Evolutionary conservation across 306 rosid genomes (phyloP).

Genomic region (Amphicarpaea edgeworthii): DNA sequence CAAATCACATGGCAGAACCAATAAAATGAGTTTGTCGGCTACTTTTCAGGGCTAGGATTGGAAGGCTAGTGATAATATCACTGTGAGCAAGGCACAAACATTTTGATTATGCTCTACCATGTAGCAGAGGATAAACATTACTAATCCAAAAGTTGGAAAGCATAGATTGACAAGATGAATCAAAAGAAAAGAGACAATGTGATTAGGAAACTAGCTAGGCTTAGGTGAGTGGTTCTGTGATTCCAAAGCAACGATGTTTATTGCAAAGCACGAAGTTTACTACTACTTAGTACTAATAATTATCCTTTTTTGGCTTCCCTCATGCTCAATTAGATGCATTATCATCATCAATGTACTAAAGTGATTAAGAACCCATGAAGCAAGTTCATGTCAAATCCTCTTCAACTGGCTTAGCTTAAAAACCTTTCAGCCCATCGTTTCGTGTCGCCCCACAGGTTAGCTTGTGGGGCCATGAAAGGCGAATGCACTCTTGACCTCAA

Average conservation of each 20-base stretch:
- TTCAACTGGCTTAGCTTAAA: slow-evolving; percentile 60
- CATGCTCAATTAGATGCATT: slow-evolving; percentile 47
- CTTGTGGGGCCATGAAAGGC: slow-evolving; percentile 65
- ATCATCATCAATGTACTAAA: slow-evolving; percentile 30
- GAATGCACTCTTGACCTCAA: slow-evolving; percentile 81
- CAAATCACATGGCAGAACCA: slow-evolving; percentile 81
- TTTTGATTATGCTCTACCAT: slow-evolving; percentile 79
- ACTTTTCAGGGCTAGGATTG: slow-evolving; percentile 78
- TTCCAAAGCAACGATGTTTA: slow-evolving; percentile 64
- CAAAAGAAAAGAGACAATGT: slow-evolving; percentile 37
- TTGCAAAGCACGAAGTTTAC: slow-evolving; percentile 60
- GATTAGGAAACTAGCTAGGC: slow-evolving; percentile 36
- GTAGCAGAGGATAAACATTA: slow-evolving; percentile 80
- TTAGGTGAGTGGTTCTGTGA: slow-evolving; percentile 47
- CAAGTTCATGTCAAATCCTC: slow-evolving; percentile 70
- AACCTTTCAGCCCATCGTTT: slow-evolving; percentile 88
- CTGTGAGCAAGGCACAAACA: slow-evolving; percentile 65
- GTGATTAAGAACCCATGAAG: slow-evolving; percentile 55
- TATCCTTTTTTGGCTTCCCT: slow-evolving; percentile 41
- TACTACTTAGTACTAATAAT: slow-evolving; percentile 56
- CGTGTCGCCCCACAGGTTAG: slow-evolving; percentile 63
- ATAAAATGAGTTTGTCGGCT: slow-evolving; percentile 94
- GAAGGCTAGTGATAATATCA: slow-evolving; percentile 58
- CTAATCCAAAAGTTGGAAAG: slow-evolving; percentile 64
- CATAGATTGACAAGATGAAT: slow-evolving; percentile 69